Evolutionary conservation across 176 grass and related monocot species (phyloP).

Genomic region (Saccharum spontaneum): DNA sequence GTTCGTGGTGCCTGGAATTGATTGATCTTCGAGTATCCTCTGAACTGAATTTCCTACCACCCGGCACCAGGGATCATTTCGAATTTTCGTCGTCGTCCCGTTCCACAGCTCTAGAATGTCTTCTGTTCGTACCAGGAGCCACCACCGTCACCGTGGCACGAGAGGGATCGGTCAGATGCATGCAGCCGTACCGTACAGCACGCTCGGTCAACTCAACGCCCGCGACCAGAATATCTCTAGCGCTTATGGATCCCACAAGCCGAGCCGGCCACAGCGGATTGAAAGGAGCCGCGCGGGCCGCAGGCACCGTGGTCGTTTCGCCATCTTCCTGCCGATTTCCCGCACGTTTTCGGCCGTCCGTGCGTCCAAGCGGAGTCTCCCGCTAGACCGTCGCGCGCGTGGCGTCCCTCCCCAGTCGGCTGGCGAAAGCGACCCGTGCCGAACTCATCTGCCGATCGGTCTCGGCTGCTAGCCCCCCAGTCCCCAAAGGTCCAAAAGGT

Average conservation of each 20-base stretch:
- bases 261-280: too few relatives aligned
- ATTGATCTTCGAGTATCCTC: neutral
- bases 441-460: neutral
- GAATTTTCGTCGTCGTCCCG: neutral
- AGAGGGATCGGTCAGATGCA: neutral
- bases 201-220: neutral
- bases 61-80: neutral
- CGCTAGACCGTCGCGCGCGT: neutral
- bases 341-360: neutral
- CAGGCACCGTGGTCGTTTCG: neutral
- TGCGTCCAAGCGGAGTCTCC: neutral
- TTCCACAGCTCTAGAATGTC: neutral
- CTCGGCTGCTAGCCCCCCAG: neutral
- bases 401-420: neutral
- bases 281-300: too few relatives aligned
- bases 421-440: neutral
- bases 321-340: neutral
- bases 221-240: too few relatives aligned
- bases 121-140: neutral
- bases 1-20: neutral
- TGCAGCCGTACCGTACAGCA: neutral
- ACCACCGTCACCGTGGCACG: neutral
- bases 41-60: neutral
- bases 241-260: too few relatives aligned
- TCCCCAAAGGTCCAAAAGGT: neutral